Base-by-base conservation (phyloP, 345 rosid species). In the Odontarrhena argentea region DNA sequence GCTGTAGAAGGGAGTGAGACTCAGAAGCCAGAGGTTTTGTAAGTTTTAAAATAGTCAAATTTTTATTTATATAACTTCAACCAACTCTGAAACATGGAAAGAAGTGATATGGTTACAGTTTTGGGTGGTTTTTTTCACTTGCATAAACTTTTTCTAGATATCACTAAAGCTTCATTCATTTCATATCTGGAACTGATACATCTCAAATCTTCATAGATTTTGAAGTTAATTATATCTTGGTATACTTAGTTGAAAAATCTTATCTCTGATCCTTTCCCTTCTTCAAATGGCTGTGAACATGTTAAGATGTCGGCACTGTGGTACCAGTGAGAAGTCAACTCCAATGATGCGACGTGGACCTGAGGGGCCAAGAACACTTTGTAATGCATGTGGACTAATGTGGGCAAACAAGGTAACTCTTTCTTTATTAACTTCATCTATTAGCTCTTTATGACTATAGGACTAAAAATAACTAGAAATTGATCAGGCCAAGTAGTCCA, bases 331-430 rank as follows among this genome's bases (percentile, higher is more conserved):
- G 76, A 83, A 79, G 77, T 72, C 80, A 55, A 81, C 85, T n/a
- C 85, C 87, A 69, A 83, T 81, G 85, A 81, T 83, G 87, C 73
- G 87, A 25, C 85, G 85, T 25, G 87, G 87, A 72, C 87, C 85
- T 57, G 85, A 79, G 70, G 87, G 87, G 34, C 85, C 87, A 51
- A 83, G 87, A 71, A 83, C 83, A 41, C 87, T 83, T 69, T 83
- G 87, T 73, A 83, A 83, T 74, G 87, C 87, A 3, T 83, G 87
- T 69, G 87, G 87, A 52, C 80, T 83, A 50, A 83, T 80, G 84
- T 83, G 87, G 87, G 87, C 87, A 55, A 83, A 83, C 71, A 83
- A 83, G 83, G 89, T 82, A 65, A 12, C 22, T 6, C 45, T 55
- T 62, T 42, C 54, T 57, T 25, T 13, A 24, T 54, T 32, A 14